A percentile compares a stretch with the other conserved stretches of the same genome.
phyloP scores from a whole-genome alignment of 2,329 filamentous ascomycete genomes.

The Fusarium algeriense region DNA sequence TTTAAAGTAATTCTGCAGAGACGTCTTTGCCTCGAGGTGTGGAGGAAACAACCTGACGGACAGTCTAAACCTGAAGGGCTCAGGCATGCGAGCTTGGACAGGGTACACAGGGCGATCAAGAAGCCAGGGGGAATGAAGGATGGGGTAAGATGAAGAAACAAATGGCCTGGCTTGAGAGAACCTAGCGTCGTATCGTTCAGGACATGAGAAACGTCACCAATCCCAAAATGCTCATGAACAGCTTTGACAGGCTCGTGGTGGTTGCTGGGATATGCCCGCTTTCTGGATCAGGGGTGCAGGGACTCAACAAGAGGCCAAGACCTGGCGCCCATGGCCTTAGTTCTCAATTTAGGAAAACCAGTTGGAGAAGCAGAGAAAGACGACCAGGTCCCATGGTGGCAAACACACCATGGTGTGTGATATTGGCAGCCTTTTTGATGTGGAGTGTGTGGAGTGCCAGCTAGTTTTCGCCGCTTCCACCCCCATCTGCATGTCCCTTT shows the following conservation, averaged over 20 bases:
- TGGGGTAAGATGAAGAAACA: constrained; percentile 47
- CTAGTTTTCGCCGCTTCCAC: constrained; percentile 35
- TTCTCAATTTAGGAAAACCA: constrained; percentile 47
- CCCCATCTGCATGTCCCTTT: constrained; percentile 31
- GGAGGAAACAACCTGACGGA: constrained; percentile 49
- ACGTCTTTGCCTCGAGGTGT: constrained; percentile 41
- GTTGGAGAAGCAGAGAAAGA: constrained; percentile 34
- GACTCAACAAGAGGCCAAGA: constrained; percentile 44
- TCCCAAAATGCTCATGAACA: constrained; percentile 38
- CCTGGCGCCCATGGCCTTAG: constrained; percentile 36
- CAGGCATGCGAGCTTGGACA: constrained; percentile 49
- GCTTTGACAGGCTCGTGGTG: constrained; percentile 47
- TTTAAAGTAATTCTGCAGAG: constrained; percentile 39
- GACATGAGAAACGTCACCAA: constrained; percentile 46
- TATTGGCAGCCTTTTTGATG: constrained; percentile 25
- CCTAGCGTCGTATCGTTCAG: constrained; percentile 42
- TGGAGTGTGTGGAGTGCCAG: constrained; percentile 34
- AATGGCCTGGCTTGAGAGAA: constrained; percentile 42
- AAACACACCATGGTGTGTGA: constrained; percentile 40
- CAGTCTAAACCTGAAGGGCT: constrained; percentile 47
- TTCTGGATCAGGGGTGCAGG: constrained; percentile 44
- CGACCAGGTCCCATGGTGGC: constrained; percentile 31
- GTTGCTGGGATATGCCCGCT: constrained; percentile 44
- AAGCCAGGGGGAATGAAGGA: constrained; percentile 42
- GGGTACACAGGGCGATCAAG: constrained; percentile 49